These are phyloP conservation scores for Aquilaria malaccensis DNA, from an alignment of 345 rosid species.

Conservation along the genomic window DNA sequence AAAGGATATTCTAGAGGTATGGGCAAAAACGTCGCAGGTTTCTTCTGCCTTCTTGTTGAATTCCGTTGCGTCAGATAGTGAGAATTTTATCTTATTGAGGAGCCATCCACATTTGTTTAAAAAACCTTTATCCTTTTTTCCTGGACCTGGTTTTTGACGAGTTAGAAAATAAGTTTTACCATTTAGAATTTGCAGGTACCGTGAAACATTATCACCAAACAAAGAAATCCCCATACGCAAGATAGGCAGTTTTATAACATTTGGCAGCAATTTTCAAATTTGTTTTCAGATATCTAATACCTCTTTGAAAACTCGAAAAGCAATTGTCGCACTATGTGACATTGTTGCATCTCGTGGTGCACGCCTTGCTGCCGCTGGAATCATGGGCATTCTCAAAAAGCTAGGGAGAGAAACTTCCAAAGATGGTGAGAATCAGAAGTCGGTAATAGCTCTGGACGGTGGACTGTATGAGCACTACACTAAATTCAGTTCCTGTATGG, in stretches of 20 bases:
- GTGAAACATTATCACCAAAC: too few relatives aligned
- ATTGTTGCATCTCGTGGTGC: constrained; percentile 64
- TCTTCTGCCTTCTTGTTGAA: neutral
- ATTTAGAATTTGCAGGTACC: too few relatives aligned
- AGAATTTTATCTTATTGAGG: neutral
- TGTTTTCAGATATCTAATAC: constrained; percentile 40
- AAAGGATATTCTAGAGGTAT: constrained; percentile 59
- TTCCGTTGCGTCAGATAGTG: neutral
- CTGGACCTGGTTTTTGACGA: neutral
- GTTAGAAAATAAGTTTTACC: neutral
- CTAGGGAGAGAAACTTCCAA: constrained; percentile 51
- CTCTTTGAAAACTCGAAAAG: constrained; percentile 53
- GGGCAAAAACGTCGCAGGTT: neutral
- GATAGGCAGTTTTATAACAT: neutral
- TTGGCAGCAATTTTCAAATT: neutral
- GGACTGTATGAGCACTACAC: constrained; percentile 70
- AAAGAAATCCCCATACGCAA: too few relatives aligned
- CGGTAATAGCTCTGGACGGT: constrained; percentile 76
- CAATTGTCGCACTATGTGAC: constrained; percentile 59
- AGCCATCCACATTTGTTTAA: neutral
- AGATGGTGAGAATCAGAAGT: constrained; percentile 47
- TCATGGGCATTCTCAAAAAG: constrained; percentile 69
- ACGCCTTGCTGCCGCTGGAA: constrained; percentile 74
- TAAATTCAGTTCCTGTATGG: constrained; percentile 52
- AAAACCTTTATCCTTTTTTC: neutral